Evolutionary conservation across 2,329 filamentous ascomycete species (phyloP).

Genomic region (Hymenoscyphus repandus): DNA sequence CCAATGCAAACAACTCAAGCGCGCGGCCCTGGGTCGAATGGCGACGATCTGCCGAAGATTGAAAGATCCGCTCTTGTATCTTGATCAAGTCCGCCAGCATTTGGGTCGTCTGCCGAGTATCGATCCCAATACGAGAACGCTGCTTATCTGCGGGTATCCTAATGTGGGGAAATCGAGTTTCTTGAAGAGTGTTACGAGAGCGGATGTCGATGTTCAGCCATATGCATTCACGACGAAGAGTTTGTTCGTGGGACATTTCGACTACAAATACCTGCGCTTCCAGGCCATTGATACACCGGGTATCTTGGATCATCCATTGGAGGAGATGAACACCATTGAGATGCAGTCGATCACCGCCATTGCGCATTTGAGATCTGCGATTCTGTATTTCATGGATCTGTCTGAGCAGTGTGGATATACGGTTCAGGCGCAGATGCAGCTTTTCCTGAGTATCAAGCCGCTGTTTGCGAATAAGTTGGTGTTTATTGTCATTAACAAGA

Average conservation of each 20-base stretch:
- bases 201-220: conserved; percentile 94
- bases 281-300: conserved; percentile 98
- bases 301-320: conserved; percentile 92
- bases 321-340: conserved; percentile 99
- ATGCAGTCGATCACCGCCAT: conserved; percentile 99
- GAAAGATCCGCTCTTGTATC: conserved; percentile 90
- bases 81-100: conserved; percentile 96
- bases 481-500: conserved; percentile 97
- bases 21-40: conserved; percentile 94
- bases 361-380: conserved; percentile 89
- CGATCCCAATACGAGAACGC: conserved; percentile 92
- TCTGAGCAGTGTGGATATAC: conserved; percentile 96
- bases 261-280: conserved; percentile 89
- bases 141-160: conserved; percentile 95
- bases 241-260: conserved; percentile 95
- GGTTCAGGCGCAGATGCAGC: conserved; percentile 83
- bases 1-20: conserved; percentile 99
- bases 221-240: conserved; percentile 99
- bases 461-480: conserved; percentile 97
- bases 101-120: conserved; percentile 96
- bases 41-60: conserved; percentile 92
- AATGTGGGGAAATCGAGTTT: conserved; percentile 98
- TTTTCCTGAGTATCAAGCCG: conserved; percentile 95
- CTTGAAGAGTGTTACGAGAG: conserved; percentile 82
- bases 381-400: conserved; percentile 97